Base-by-base conservation (phyloP, 2,329 filamentous ascomycete genomes). In the Geosmithia flava region DNA sequence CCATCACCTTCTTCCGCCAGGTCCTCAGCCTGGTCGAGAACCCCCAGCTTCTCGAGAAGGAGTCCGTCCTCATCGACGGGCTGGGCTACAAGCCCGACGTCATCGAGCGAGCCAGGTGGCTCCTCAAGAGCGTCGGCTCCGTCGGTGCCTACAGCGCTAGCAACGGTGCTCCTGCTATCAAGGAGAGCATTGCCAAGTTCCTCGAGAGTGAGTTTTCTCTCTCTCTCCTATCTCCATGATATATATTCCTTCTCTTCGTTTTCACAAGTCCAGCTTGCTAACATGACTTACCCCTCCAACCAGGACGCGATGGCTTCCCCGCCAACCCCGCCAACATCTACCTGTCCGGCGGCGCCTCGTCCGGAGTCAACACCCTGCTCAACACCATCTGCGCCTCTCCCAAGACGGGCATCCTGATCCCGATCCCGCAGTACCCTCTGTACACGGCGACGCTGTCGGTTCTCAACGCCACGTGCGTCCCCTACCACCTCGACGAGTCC, bases 1-100 rank as follows among this genome's bases (percentile, higher is more conserved):
- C 93, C 60, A 91, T 98, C 60, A 98, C 93, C 56, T 98, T 96
- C 76, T 96, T 98, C 80, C 83, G 93, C 57, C 91, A 98, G 71
- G 93, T 98, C 27, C 78, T 93, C 59, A 95, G 88, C 68, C 67
- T 98, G 53, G 69, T 97, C 50, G 93, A 98, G 74, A 90, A 97
- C 72, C 93, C 93, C 1, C 65, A 74, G 49, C 74, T 98, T 33
- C 75, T 98, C 51, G 77, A 95, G 61, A 83, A 94, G 58, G 81
- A 88, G 64, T 79, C 91, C 54, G 82, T 85, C n/a, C 71, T 97
- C 53, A 69, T 82, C 61, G 78, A 81, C 49, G 66, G 73, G 43
- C 76, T 97, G 55, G 89, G 85, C 54, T 98, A 97, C 74, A 85
- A 95, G 73, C 70, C 80, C 53, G 93, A 98, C 69, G 91, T 91